Evolutionary conservation across 805 yeast genomes (phyloP).

Genomic region (Kodamaea leandrae): DNA sequence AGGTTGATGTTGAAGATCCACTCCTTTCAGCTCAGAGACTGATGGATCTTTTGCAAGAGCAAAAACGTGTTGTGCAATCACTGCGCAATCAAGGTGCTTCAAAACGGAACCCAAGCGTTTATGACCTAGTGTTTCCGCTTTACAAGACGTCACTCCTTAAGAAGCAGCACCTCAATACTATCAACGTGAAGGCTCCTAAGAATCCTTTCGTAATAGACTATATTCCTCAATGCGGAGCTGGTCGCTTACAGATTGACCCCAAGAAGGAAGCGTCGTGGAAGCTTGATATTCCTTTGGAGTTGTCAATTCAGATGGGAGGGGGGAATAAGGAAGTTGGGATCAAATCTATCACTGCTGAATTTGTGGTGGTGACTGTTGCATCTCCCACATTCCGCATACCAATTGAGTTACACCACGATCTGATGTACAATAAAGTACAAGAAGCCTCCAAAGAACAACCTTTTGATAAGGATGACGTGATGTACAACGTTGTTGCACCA

Average conservation of each 20-base stretch:
- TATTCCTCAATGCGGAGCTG: constrained; percentile 19
- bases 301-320: constrained; percentile 1
- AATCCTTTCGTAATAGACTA: constrained; percentile 14
- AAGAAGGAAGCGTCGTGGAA: constrained; percentile 18
- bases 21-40: neutral
- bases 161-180: constrained; percentile 7
- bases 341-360: constrained; percentile 23
- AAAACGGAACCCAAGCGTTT: neutral
- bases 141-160: constrained; percentile 3
- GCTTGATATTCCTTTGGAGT: constrained; percentile 26
- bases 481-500: constrained; percentile 21
- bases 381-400: constrained; percentile 37
- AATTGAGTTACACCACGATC: constrained; percentile 36
- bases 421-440: constrained; percentile 23
- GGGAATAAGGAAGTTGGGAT: constrained; percentile 11
- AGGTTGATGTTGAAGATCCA: neutral
- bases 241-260: neutral
- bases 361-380: constrained; percentile 28
- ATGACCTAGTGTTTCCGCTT: constrained; percentile 5
- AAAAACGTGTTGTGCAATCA: constrained; percentile 1
- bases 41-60: neutral
- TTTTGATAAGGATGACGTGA: constrained; percentile 21
- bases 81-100: neutral
- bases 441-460: neutral
- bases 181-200: constrained; percentile 9